Evolutionary conservation across 805 yeast species (phyloP), one percentile per base, ranked within the genome.

Genomic region (Starmerella floricola): DNA sequence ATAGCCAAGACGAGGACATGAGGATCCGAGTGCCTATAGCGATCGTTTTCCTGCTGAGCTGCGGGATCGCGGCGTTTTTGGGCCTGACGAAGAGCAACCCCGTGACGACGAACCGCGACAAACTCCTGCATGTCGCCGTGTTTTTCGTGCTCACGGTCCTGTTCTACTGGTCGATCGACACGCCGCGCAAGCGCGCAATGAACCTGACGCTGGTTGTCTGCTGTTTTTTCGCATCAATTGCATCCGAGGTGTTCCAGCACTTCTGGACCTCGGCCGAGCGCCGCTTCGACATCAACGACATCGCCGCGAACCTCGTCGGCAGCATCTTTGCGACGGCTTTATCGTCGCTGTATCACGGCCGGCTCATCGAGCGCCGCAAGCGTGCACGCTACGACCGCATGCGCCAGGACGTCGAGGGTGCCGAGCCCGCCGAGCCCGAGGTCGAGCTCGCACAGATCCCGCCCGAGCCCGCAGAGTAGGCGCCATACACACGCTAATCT

Each of bases 151-250:
- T 65, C 16, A 57, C 66, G 8, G 41, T 60, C 18, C 46, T 53
- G n/a, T 62, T 66, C 45, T 65, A 66, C 57, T 65, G 71, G 71
- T 52, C 63, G 18, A 44, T 65, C 5, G 70, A 65, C 41, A 47
- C 62, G 8, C 47, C 62, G 3, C 54, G 69, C 11, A 55, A 60
- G 36, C 53, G 67, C 17, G 55, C 62, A 15, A 54, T 60, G 34
- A 55, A 62, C 26, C 41, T 60, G 16, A 61, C 69, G 3, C 28
- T 60, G 12, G 34, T 57, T 13, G 62, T 58, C 4, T 62, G 67
- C 40, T 49, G 62, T 20, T 33, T 53, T 8, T 28, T 54, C 8
- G 67, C 62, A n/a, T 63, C 68, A 11, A 48, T 64, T 28, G 67
- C 65, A 6, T 62, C 67, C 2, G 70, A 65, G 49, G 52, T 63